Base-by-base conservation (phyloP, 73 alveolate species). In the Paramecium caudatum region DNA sequence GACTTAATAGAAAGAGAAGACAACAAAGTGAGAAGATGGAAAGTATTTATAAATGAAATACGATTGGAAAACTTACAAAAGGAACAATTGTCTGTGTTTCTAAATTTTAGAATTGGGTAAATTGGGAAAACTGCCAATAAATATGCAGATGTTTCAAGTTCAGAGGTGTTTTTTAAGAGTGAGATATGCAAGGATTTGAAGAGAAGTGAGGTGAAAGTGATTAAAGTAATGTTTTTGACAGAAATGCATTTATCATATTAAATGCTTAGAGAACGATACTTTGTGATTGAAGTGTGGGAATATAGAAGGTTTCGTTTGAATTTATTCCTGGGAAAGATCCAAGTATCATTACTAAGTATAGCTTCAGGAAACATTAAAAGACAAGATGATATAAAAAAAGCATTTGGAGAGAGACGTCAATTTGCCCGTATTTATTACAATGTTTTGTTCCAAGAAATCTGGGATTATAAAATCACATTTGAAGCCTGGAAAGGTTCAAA, bases 401-500 rank as follows among this genome's bases (percentile, higher is more conserved):
- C 61, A 37, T 41, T 86, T 61, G 93, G 93, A 3, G 84, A 86
- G 30, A 86, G 46, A 27, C 49, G 90, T 23, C 32, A 70, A 10
- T 86, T 86, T 86, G 82, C 84, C 8, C 61, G 93, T 25, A 70
- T 86, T 3, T 63, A 86, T 47, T 86, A 62, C 47, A 86, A 70
- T 61, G 47, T 70, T 0, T 63, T 62, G 37, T 86, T 86, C 65
- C 55, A 86, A 37, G 93, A 86, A 30, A 50, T 86, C 3, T 86
- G 93, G 93, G 93, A 86, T 63, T 86, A 62, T n/a, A 86, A 78
- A 63, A 27, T 86, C 61, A 78, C 82, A n/a, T 86, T 86, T 63
- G 93, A 86, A 46, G 84, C 82, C 3, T 86, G 82, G 74, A 86
- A 86, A 63, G 93, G 93, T 12, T 33, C 68, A 33, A 86, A 86